phyloP scores from a whole-genome alignment of 2,329 filamentous ascomycete genomes.

The Aspergillus sp. region DNA sequence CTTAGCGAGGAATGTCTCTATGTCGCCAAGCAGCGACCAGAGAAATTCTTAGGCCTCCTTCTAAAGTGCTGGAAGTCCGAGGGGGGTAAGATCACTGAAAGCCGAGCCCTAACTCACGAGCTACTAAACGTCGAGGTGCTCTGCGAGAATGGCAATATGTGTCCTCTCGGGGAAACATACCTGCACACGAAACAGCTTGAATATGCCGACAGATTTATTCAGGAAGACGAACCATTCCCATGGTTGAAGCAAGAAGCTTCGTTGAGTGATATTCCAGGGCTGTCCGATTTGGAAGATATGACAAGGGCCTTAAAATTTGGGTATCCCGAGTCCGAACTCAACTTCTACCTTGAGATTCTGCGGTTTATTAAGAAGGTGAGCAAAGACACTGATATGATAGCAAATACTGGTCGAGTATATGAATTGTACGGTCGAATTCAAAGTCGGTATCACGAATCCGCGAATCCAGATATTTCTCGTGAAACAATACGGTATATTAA shows the following conservation, averaged over 20 bases:
- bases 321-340: constrained; percentile 2
- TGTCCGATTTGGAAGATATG: constrained; percentile 1
- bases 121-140: constrained; percentile 2
- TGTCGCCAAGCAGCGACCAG: constrained; percentile 1
- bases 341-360: constrained; percentile 3
- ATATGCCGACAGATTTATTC: constrained; percentile 1
- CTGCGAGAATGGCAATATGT: constrained; percentile 3
- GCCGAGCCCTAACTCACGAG: not conserved
- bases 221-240: constrained; percentile 2
- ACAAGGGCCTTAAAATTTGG: constrained; percentile 3
- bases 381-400: not conserved
- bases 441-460: constrained; percentile 2
- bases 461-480: not conserved
- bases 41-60: constrained; percentile 4
- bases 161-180: constrained; percentile 3
- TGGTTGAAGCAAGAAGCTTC: constrained; percentile 2
- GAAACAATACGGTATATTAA: not conserved
- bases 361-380: not conserved
- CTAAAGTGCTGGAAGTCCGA: constrained; percentile 2
- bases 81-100: not conserved
- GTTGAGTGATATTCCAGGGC: not conserved
- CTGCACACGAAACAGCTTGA: constrained; percentile 1
- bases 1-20: constrained; percentile 5
- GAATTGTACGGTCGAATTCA: constrained; percentile 6
- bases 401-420: constrained; percentile 1